These are phyloP conservation scores for Hydnomerulius pinastri DNA, from an alignment of 768 basidiomycete species.

Conservation along the genomic window DNA sequence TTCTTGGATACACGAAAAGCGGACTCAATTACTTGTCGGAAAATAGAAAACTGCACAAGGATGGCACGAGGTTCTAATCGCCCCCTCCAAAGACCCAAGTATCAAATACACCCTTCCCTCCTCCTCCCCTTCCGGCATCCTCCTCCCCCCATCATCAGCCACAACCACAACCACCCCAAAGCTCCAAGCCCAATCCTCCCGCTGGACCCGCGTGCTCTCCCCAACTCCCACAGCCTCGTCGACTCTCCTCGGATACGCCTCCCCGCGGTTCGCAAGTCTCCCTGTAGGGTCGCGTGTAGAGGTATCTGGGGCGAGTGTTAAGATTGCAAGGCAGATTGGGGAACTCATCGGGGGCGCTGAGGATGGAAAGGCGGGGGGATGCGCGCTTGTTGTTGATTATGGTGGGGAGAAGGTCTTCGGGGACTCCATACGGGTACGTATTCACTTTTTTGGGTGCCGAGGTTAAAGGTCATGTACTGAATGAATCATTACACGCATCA, in stretches of 20 bases:
- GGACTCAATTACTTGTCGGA: neutral
- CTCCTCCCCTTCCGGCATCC: slow-evolving; percentile 7
- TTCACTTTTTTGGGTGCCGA: no score
- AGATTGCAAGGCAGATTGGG: slow-evolving; percentile 67
- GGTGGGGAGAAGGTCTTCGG: slow-evolving; percentile 71
- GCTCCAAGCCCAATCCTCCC: slow-evolving; percentile 26
- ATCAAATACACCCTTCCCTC: slow-evolving; percentile 27
- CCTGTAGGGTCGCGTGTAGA: slow-evolving; percentile 78
- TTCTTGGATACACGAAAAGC: no score
- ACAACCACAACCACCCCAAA: neutral
- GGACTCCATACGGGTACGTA: slow-evolving; percentile 78
- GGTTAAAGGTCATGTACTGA: no score
- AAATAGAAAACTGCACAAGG: slow-evolving; percentile 72
- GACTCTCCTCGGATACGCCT: slow-evolving; percentile 60
- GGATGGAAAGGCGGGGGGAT: slow-evolving; percentile 39
- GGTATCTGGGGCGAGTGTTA: slow-evolving; percentile 72
- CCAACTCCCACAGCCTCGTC: slow-evolving; percentile 55
- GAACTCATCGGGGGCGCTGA: slow-evolving; percentile 48
- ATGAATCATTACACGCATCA: slow-evolving; percentile 2
- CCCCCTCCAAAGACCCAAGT: slow-evolving; percentile 43
- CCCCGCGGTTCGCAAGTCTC: slow-evolving; percentile 67
- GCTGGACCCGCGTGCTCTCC: slow-evolving; percentile 68
- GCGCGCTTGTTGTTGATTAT: slow-evolving; percentile 88
- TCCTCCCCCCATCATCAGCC: slow-evolving; percentile 7
- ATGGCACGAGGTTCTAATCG: slow-evolving; percentile 86